These are phyloP conservation scores for Magnaporthales sp. DNA, from an alignment of 2,329 filamentous ascomycete genomes.

Conservation along the genomic window DNA sequence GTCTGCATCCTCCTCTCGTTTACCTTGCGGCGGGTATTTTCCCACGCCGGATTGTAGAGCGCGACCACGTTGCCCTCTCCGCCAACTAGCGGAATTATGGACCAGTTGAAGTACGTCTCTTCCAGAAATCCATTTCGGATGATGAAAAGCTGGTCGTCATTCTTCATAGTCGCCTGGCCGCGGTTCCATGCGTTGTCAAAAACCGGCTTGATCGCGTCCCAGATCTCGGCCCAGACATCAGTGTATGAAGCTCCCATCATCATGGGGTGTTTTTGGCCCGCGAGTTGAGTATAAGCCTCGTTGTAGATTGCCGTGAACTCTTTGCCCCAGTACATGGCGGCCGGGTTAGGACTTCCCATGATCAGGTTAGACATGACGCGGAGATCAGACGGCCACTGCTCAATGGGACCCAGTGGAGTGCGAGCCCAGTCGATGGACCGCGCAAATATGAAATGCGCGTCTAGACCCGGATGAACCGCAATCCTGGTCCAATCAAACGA, in stretches of 20 bases:
- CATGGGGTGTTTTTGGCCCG: slow-evolving; percentile 53
- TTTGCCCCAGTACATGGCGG: slow-evolving; percentile 53
- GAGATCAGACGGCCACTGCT: slow-evolving; percentile 32
- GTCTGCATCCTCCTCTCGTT: slow-evolving; percentile 41
- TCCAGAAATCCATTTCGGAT: slow-evolving; percentile 29
- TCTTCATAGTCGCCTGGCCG: slow-evolving; percentile 27
- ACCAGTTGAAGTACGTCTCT: slow-evolving; percentile 40
- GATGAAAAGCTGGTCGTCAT: slow-evolving; percentile 36
- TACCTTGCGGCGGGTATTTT: slow-evolving; percentile 36
- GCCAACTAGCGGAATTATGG: slow-evolving; percentile 35
- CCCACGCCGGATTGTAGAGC: slow-evolving; percentile 36
- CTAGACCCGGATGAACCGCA: slow-evolving; percentile 28
- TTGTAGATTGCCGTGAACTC: slow-evolving; percentile 62
- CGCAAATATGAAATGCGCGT: slow-evolving; percentile 19
- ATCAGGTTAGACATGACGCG: slow-evolving; percentile 31
- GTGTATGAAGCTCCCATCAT: slow-evolving; percentile 52
- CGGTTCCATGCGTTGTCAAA: slow-evolving; percentile 22
- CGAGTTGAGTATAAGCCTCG: slow-evolving; percentile 55
- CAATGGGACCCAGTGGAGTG: slow-evolving; percentile 34
- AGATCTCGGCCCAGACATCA: slow-evolving; percentile 49
- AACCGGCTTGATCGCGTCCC: slow-evolving; percentile 29
- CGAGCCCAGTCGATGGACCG: slow-evolving; percentile 33
- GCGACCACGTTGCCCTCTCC: slow-evolving; percentile 29
- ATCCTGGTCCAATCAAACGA: slow-evolving; percentile 80
- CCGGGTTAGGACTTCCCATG: slow-evolving; percentile 33